A percentile compares a stretch with the other conserved stretches of the same genome.
Conservation (phyloP, 1,284 basidiomycete species). For the Sutorius eximius region DNA sequence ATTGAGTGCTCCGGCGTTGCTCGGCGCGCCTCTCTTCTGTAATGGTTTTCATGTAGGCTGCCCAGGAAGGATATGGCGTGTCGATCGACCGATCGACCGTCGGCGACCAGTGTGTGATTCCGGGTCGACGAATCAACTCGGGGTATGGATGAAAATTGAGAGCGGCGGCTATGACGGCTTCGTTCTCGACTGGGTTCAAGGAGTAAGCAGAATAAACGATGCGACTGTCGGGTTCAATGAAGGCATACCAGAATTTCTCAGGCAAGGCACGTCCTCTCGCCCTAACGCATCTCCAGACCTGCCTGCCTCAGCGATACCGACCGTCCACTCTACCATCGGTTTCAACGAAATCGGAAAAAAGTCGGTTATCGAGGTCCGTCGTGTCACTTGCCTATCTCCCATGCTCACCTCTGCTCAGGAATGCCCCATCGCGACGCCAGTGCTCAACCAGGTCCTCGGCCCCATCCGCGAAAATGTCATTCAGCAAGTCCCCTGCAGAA, state of each 20-base stretch:
- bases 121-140: slow-evolving; percentile 74
- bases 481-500: slow-evolving; percentile 63
- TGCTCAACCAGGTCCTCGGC: slow-evolving; percentile 73
- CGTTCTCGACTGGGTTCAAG: slow-evolving; percentile 96
- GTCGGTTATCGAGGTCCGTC: slow-evolving; percentile 77
- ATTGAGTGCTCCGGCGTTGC: slow-evolving; percentile 57
- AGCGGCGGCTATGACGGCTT: slow-evolving; percentile 91
- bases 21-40: slow-evolving; percentile 54
- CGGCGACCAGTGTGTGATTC: slow-evolving; percentile 76
- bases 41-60: slow-evolving; percentile 52
- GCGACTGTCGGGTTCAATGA: slow-evolving; percentile 83
- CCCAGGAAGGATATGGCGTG: slow-evolving; percentile 43
- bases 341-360: slow-evolving; percentile 84
- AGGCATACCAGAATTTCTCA: slow-evolving; percentile 84
- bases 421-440: slow-evolving; percentile 87
- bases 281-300: slow-evolving; percentile 46
- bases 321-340: slow-evolving; percentile 79
- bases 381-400: not conserved
- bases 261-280: slow-evolving; percentile 36
- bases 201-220: slow-evolving; percentile 99
- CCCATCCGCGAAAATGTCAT: slow-evolving; percentile 67
- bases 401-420: slow-evolving; percentile 50
- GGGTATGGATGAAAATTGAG: slow-evolving; percentile 71
- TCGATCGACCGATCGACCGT: slow-evolving; percentile 44
- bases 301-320: slow-evolving; percentile 57